Percentiles rank a stretch among this genome's conserved stretches.
phyloP scores from a whole-genome alignment of 345 rosid species.

The Zanthoxylum bungeanum region DNA sequence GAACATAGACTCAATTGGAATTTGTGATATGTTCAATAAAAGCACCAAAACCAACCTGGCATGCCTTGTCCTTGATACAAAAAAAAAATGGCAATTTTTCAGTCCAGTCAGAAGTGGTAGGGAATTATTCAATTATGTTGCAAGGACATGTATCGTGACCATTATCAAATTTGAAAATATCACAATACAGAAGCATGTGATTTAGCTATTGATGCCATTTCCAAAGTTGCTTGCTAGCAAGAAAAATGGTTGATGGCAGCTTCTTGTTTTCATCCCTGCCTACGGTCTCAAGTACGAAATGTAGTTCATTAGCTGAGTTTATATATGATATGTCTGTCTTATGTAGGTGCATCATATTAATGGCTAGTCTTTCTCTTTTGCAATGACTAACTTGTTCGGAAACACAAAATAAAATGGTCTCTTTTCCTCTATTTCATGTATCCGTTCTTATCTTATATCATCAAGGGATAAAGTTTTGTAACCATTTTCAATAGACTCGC shows the following conservation, averaged over 20 bases:
- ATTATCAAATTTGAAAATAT: slow-evolving; percentile 2
- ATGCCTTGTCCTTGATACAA: not conserved
- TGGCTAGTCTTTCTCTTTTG: not conserved
- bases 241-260: not conserved
- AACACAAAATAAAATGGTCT: not conserved
- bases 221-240: not conserved
- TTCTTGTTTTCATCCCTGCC: not conserved
- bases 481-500: too few relatives aligned
- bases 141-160: not conserved
- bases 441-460: too few relatives aligned
- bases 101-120: not conserved
- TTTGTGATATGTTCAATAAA: slow-evolving; percentile 11
- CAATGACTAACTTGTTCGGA: not conserved
- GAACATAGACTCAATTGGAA: slow-evolving; percentile 11
- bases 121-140: not conserved
- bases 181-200: not conserved
- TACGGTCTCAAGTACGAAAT: not conserved
- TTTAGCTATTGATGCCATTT: not conserved
- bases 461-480: too few relatives aligned
- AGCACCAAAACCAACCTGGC: slow-evolving; percentile 9
- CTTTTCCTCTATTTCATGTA: not conserved
- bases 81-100: not conserved
- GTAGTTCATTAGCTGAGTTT: not conserved
- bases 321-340: not conserved
- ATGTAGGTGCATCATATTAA: not conserved